phyloP scores from a whole-genome alignment of 495 filamentous ascomycete species.

The Talaromyces borbonicus region DNA sequence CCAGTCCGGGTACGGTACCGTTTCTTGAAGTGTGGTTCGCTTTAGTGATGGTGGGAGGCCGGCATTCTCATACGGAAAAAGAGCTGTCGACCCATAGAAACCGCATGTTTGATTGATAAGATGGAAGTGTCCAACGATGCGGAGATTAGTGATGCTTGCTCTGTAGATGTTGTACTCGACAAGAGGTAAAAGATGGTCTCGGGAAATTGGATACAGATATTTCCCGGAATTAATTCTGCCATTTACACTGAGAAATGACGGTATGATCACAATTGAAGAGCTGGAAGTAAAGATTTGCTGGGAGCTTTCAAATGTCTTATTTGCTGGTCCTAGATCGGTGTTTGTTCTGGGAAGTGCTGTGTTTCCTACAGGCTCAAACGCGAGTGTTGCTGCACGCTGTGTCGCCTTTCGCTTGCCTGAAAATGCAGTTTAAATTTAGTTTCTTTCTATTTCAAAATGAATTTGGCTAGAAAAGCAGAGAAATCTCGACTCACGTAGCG shows the following conservation, averaged over 20 bases:
- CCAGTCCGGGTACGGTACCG: conserved; percentile 39
- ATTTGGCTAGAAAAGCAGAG: not conserved
- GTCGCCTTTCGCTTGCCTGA: conserved; percentile 1
- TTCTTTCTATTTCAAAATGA: not conserved
- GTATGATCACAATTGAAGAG: not conserved
- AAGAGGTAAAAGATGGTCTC: conserved; percentile 32
- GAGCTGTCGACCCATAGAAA: not conserved
- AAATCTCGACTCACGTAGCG: conserved; percentile 23
- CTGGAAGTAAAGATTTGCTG: not conserved
- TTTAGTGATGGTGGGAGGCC: conserved; percentile 30
- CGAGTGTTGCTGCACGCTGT: not conserved
- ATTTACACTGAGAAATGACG: not conserved
- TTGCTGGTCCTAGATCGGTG: not conserved
- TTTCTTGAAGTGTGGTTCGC: conserved; percentile 36
- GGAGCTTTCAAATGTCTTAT: not conserved
- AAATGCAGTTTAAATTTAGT: not conserved
- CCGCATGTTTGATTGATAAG: conserved; percentile 7
- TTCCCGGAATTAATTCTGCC: not conserved
- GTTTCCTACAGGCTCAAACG: not conserved
- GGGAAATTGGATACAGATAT: conserved; percentile 15
- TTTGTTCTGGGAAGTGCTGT: not conserved
- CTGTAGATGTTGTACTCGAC: conserved; percentile 35
- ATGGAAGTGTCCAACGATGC: conserved; percentile 10
- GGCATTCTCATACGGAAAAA: conserved; percentile 8
- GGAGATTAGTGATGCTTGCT: conserved; percentile 20